A percentile compares a stretch with the other conserved stretches of the same genome.
Evolutionary conservation across 2,329 filamentous ascomycete species (phyloP).

Genomic region (Thelonectria olida): DNA sequence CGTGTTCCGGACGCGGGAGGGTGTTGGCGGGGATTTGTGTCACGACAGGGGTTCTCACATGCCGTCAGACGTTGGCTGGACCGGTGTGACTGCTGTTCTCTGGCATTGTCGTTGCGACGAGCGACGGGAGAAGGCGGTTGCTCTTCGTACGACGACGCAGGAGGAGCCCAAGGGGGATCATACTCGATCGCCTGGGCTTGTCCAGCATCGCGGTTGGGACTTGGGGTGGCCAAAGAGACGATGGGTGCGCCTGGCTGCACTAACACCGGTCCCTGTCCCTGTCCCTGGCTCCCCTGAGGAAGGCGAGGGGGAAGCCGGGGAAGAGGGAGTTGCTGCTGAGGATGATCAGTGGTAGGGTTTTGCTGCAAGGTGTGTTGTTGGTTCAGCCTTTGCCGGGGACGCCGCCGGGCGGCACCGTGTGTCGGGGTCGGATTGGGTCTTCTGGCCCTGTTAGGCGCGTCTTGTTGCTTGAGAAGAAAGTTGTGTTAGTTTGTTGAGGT

Average conservation of each 20-base stretch:
- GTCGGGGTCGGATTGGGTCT: conserved; percentile 19
- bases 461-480: background rate
- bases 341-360: background rate
- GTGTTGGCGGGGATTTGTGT: background rate
- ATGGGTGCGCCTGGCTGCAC: no score
- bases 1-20: background rate
- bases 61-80: background rate
- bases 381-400: conserved; percentile 17
- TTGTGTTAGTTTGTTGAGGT: conserved; percentile 23
- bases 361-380: conserved; percentile 13
- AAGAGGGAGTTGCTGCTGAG: background rate
- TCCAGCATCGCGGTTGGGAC: no score
- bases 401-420: conserved; percentile 12
- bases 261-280: background rate
- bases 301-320: no score
- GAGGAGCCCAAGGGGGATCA: no score
- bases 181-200: no score
- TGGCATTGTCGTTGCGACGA: background rate
- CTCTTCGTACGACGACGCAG: no score
- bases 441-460: background rate
- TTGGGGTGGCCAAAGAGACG: no score
- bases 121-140: no score
- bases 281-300: background rate
- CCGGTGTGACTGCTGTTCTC: background rate
- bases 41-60: background rate